Conservation (phyloP, 148 eudicot genomes). For the Spergularia bocconei region DNA sequence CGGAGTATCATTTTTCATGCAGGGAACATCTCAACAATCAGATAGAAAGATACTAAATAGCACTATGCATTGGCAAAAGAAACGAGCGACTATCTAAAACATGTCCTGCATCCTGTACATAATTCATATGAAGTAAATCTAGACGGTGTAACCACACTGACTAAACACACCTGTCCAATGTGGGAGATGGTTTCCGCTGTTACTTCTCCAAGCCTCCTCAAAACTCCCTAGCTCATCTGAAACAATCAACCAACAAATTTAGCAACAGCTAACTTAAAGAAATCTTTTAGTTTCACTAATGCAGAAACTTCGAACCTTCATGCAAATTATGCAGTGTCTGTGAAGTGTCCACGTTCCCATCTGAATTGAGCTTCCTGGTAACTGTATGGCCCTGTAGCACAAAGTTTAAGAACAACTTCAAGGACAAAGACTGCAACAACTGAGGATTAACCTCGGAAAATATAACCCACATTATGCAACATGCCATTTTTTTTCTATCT, state of each 20-base stretch:
- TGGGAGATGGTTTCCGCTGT: slow-evolving; percentile 39
- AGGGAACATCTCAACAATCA: no score
- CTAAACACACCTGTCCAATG: slow-evolving; percentile 37
- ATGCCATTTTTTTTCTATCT: no score
- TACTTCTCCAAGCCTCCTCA: slow-evolving; percentile 77
- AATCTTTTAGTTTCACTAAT: neutral
- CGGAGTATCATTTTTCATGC: no score
- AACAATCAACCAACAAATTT: neutral
- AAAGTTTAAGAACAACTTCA: neutral
- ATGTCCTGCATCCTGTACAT: neutral
- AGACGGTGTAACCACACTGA: neutral
- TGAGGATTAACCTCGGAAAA: neutral
- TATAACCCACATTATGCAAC: neutral
- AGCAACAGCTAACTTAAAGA: neutral
- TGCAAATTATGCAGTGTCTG: slow-evolving; percentile 76
- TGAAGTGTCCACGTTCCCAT: slow-evolving; percentile 72
- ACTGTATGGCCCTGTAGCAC: slow-evolving; percentile 65
- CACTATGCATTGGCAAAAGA: neutral
- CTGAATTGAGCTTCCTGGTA: slow-evolving; percentile 66
- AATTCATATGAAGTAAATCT: no score
- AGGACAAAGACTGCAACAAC: neutral
- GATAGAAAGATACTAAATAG: no score
- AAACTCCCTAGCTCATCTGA: slow-evolving; percentile 73
- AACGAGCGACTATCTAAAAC: neutral
- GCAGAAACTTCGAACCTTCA: slow-evolving; percentile 45